Evolutionary conservation across 768 basidiomycete genomes (phyloP).

Genomic region (Pisolithus microcarpus): DNA sequence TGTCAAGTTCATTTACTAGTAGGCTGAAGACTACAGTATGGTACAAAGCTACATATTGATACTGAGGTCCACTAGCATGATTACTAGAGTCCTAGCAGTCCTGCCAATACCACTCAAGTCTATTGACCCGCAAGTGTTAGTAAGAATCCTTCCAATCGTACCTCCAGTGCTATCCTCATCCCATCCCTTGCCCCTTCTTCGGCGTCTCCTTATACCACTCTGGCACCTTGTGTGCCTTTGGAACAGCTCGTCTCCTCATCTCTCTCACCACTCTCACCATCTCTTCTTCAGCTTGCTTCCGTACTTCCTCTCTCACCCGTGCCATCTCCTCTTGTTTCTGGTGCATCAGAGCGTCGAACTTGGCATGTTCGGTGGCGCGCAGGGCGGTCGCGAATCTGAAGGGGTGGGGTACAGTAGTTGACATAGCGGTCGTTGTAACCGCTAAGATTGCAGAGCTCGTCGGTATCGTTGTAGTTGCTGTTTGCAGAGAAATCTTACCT

Average conservation of each 20-base stretch:
- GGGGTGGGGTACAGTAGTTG: constrained; percentile 10
- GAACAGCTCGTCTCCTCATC: constrained; percentile 54
- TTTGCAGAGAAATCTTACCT: constrained; percentile 25
- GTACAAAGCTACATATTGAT: too few species aligned
- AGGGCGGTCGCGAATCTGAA: constrained; percentile 46
- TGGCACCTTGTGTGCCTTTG: constrained; percentile 50
- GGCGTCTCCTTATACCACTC: not conserved
- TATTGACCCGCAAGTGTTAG: too few species aligned
- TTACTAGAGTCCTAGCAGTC: too few species aligned
- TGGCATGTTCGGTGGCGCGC: constrained; percentile 54
- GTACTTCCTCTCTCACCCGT: constrained; percentile 38
- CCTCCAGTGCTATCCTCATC: too few species aligned
- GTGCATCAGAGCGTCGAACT: constrained; percentile 53
- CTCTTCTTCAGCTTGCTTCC: constrained; percentile 41
- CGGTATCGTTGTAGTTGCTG: too few species aligned
- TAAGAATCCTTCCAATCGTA: too few species aligned
- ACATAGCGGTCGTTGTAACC: not conserved
- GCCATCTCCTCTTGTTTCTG: constrained; percentile 51
- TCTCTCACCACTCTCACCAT: constrained; percentile 58
- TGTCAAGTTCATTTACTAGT: too few species aligned
- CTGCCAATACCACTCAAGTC: too few species aligned
- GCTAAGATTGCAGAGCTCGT: too few species aligned
- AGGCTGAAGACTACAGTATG: too few species aligned
- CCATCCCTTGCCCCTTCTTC: too few species aligned
- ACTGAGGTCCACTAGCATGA: too few species aligned